Evolutionary conservation across 2,329 filamentous ascomycete species (phyloP), one percentile per base, ranked within the genome.

Genomic region (Leptographium radiaticola): DNA sequence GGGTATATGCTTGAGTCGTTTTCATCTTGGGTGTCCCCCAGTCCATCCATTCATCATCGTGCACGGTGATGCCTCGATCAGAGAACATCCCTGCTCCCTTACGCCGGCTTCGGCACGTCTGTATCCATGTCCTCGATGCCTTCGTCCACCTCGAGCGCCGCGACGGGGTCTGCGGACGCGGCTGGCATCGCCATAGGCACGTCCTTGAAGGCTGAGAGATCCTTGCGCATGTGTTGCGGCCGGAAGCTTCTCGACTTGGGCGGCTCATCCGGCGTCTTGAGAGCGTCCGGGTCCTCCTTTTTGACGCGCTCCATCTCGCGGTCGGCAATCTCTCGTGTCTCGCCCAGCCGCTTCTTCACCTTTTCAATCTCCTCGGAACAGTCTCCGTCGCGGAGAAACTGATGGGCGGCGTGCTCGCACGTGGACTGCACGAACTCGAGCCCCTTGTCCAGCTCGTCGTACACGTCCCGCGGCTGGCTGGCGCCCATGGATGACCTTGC

Each of bases 401-500:
- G 87, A 64, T 95, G 89, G 0, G 90, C 90, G 3, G 86, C 90
- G 53, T 83, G 83, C 69, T 96, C 90, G 65, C 87, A 94, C 61
- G 89, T 79, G 54, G 77, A 77, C 66, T 95, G 89, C 6, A 88
- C 86, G 58, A 80, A 79, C 64, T 95, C 89, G 31, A 96, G 73
- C 1, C 80, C 79, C 64, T 85, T 86, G 64, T 95, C 89, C 1
- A 89, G 75, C 46, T 80, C 75, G 59, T 94, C 87, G 63, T 85
- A 89, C 1, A 80, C 72, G 57, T 81, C 79, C 0, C 60, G 57
- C 45, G 49, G 59, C 53, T 64, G 63, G 45, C 65, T 62, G 49
- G 60, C 43, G 43, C 62, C 61, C 15, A 44, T 43, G 6, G 11
- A 11, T 6, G 63, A 49, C 60, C 40, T 40, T 61, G 61, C 13